Base-by-base conservation (phyloP, 1,284 basidiomycete species). In the Ustilago sp. region DNA sequence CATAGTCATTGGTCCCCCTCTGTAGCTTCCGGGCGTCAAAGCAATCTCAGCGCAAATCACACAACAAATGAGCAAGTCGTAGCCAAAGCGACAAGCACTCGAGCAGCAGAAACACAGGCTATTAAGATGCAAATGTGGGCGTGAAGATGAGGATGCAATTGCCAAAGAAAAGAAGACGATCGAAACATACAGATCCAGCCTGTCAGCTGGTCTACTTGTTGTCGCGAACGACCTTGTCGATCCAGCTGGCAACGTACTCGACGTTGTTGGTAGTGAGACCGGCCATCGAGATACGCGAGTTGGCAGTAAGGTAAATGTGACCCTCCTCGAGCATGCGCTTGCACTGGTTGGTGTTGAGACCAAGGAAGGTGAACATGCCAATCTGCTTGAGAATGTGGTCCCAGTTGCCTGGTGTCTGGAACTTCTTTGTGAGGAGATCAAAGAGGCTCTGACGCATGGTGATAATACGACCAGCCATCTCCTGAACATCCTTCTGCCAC, bases 391-490 rank as follows among this genome's bases (percentile, higher is more conserved):
- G 47, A 43, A 86, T 84, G 87, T 98, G 95, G 23, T 91, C 90
- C 96, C 96, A 99, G 54, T 86, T 84, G 59, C 87, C 87, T 0
- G 96, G 95, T 56, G 96, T 98, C 88, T 94, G 90, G 83, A 94
- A 88, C 87, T 93, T 91, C 77, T 93, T 90, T 28, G 91, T 93
- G 85, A 99, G 87, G 77, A 94, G 86, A 63, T 90, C 89, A 87
- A 90, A 90, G 75, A 99, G 89, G 88, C 93, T 90, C 82, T 92
- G 89, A 48, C 96, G 91, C 91, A 97, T 98, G 65, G 90, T 90
- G 80, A 95, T 94, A 84, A 99, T 94, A 51, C 96, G 91, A 51
- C 91, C 90, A 0, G 95, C 91, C 95, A 99, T 98, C 74, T 93
- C 93, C 86, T 89, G 88, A 86, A 99, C 93, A 86, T 99, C 95